Percentiles rank a stretch among this genome's conserved stretches.
phyloP scores from a whole-genome alignment of 1,284 basidiomycete species.

The Trametes versicolor region DNA sequence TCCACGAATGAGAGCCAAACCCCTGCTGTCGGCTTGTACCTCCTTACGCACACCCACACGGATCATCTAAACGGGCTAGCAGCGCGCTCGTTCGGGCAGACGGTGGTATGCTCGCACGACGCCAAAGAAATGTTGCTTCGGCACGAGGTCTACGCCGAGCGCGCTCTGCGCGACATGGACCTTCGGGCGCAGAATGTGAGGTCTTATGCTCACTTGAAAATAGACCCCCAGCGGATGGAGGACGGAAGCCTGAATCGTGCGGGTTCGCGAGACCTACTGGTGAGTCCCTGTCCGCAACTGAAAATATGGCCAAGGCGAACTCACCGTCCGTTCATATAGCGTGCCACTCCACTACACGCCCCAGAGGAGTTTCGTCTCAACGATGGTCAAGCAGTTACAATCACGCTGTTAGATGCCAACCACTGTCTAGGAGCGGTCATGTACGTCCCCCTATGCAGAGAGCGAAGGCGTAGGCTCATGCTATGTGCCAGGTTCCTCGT shows the following conservation, averaged over 20 bases:
- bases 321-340: conserved; percentile 43
- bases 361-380: conserved; percentile 73
- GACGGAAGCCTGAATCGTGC: conserved; percentile 58
- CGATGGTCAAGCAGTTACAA: conserved; percentile 65
- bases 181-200: conserved; percentile 62
- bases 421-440: conserved; percentile 95
- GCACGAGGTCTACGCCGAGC: conserved; percentile 75
- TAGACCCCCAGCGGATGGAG: conserved; percentile 57
- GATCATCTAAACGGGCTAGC: conserved; percentile 81
- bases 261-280: conserved; percentile 72
- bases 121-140: conserved; percentile 85
- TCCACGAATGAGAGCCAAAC: conserved; percentile 48
- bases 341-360: conserved; percentile 63
- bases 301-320: neutral
- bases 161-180: conserved; percentile 63
- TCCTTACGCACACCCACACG: conserved; percentile 87
- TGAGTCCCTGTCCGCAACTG: conserved; percentile 44
- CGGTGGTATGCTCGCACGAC: conserved; percentile 80
- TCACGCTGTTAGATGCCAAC: conserved; percentile 92
- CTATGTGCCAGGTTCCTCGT: conserved; percentile 82
- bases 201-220: conserved; percentile 76
- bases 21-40: conserved; percentile 66
- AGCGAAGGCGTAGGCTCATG: neutral
- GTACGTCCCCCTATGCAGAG: conserved; percentile 56
- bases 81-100: conserved; percentile 72